Conservation (phyloP, 129 eudicot genomes). For the Artemisia tridentata region DNA sequence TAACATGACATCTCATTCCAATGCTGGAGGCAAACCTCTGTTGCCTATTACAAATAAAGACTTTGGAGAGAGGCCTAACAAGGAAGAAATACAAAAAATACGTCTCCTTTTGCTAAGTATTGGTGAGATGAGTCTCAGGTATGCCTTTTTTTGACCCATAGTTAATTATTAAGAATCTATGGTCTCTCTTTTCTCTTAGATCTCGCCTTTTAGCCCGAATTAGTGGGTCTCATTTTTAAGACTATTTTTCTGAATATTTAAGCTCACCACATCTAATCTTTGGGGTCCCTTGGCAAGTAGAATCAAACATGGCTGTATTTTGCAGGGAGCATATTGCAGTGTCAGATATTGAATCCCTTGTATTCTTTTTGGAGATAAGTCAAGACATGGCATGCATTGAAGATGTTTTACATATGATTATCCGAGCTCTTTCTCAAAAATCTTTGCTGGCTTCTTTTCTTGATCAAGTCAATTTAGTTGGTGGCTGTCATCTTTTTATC, state of each 20-base stretch:
- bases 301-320: conserved; percentile 7
- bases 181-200: background rate
- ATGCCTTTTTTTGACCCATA: conserved; percentile 20
- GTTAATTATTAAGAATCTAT: background rate
- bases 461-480: conserved; percentile 71
- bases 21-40: conserved; percentile 50
- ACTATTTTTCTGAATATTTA: no score
- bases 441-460: conserved; percentile 74
- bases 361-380: conserved; percentile 82
- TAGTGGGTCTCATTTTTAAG: conserved; percentile 3
- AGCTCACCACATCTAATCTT: background rate
- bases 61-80: conserved; percentile 69
- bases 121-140: conserved; percentile 99
- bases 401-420: conserved; percentile 88
- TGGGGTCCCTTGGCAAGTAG: background rate
- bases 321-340: conserved; percentile 73
- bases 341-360: conserved; percentile 80
- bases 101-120: conserved; percentile 93
- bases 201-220: background rate
- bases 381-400: conserved; percentile 89
- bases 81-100: conserved; percentile 83
- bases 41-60: conserved; percentile 48
- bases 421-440: conserved; percentile 91
- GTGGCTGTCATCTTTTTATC: conserved; percentile 91
- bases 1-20: conserved; percentile 35